Base-by-base conservation (phyloP, 768 basidiomycete genomes). In the Kockovaella imperatae region DNA sequence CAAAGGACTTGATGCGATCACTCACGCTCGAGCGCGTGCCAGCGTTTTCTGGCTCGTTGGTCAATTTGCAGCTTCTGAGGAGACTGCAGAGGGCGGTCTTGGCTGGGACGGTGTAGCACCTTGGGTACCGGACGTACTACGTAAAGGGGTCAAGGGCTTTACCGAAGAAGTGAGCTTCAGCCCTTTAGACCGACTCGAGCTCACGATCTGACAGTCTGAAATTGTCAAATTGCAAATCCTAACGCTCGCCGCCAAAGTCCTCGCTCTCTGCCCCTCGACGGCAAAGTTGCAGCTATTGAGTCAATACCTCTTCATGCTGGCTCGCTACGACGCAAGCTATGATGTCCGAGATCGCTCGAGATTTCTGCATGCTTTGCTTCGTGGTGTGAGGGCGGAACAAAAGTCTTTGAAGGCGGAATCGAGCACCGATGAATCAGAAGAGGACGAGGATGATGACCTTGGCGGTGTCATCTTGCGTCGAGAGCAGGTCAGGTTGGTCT, bases 21-120 rank as follows among this genome's bases (percentile, higher is more conserved):
- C 75, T 5, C 86, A 90, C 58, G 75, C 82, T 1, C 78, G 81
- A 59, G 89, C 91, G 1, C 75, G 87, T 25, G 88, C 91, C 0
- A 89, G 86, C 57, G 81, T 96, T 1, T 73, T 88, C 21, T 95
- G 93, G 89, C 79, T 96, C 0, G 88, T 89, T 0, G 91, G 93
- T 0, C 88, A 95, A 67, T 87, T 87, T 64, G 79, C 84, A 15
- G 76, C 76, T 15, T 72, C 72, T 32, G 62, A 59, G 21, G 47
- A 28, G 36, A 47, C 28, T 50, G 50, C 45, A 26, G n/a, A n/a
- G 11, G 44, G 13, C 28, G 60, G 49, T 25, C 44, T 56, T 11
- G 62, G 62, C 36, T 65, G 61, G 56, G 68, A 80, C 42, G 82
- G 81, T 14, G 71, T 89, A 6, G 80, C 75, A 4, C 76, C 77